A percentile compares a stretch with the other conserved stretches of the same genome.
phyloP scores from a whole-genome alignment of 179 eudicot species.

The Gypsophila paniculata region DNA sequence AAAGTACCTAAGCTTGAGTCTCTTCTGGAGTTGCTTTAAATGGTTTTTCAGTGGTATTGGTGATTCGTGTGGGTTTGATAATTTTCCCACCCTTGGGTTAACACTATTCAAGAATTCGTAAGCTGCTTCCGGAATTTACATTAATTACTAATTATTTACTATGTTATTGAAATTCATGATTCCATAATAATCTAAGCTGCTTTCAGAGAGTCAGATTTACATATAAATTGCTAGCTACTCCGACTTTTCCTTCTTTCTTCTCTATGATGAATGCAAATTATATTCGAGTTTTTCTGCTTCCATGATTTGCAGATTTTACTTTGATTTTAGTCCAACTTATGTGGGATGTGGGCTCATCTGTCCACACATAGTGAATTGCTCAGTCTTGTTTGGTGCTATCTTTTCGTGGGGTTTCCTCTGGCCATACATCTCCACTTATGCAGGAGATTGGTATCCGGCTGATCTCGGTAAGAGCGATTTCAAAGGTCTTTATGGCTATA shows the following conservation, averaged over 20 bases:
- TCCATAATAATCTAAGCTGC: too few species aligned
- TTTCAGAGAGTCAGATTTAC: too few species aligned
- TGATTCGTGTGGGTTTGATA: constrained; percentile 92
- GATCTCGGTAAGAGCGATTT: constrained; percentile 77
- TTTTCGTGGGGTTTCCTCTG: constrained; percentile 96
- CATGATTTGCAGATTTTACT: constrained; percentile 68
- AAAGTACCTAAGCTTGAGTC: constrained; percentile 83
- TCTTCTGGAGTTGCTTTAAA: constrained; percentile 89
- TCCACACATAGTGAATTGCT: constrained; percentile 90
- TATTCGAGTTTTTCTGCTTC: constrained; percentile 18
- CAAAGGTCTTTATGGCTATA: constrained; percentile 95
- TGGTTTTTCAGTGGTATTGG: constrained; percentile 99
- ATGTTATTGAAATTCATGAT: constrained; percentile 20
- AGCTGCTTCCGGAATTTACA: constrained; percentile 20
- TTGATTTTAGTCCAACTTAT: constrained; percentile 97
- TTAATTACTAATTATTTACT: not conserved
- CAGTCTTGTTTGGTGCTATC: constrained; percentile 86
- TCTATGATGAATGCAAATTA: not conserved
- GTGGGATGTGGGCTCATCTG: constrained; percentile 98
- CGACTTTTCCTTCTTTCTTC: not conserved
- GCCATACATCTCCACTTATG: constrained; percentile 73
- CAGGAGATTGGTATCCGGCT: constrained; percentile 99
- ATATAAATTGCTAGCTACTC: too few species aligned
- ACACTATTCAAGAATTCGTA: constrained; percentile 79
- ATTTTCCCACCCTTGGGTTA: constrained; percentile 89